Evolutionary conservation across 2,329 filamentous ascomycete species (phyloP), one percentile per base, ranked within the genome.

Genomic region (Ascochyta rabiei): DNA sequence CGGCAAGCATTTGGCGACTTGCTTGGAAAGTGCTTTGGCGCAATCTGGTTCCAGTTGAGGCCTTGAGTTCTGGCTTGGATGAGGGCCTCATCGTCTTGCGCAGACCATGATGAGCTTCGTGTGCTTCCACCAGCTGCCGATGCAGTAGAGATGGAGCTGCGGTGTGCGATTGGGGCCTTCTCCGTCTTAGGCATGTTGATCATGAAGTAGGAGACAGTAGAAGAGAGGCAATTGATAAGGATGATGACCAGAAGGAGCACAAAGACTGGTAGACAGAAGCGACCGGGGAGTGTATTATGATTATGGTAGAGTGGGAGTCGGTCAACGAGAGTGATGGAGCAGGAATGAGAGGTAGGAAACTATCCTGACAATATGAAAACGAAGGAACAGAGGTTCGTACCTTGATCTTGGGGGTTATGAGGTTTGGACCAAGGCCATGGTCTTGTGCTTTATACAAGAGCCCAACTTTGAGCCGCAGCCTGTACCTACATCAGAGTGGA

Each of bases 1-100:
- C 91, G 89, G 77, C 91, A 96, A 16, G 92, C 92, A 72, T 95
- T 95, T 54, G 88, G 77, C 12, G 82, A 82, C 79, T 96, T 96
- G 72, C 77, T 81, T 1, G 88, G 89, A 72, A 96, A 96, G 76
- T 91, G 86, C 58, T 82, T 84, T 57, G 82, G 81, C 66, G 91
- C 87, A 70, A 96, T 95, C 66, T 90, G 88, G 48, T 85, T 84
- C 91, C 91, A 96, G 76, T 93, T 93, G 72, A 92, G 82, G 21
- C 89, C 89, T 67, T 87, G 85, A 42, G 88, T 84, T 48, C 91
- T 85, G 15, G 90, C 89, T 38, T 80, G 77, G 59, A 93, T 80
- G 38, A 96, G 83, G 33, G 85, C 85, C 65, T 89, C 83, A 74
- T 96, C 91, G 63, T 95, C 90, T 42, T 85, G 81, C 1, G 83